phyloP scores from a whole-genome alignment of 1,139 yeast genomes.

The Pichia sp. region DNA sequence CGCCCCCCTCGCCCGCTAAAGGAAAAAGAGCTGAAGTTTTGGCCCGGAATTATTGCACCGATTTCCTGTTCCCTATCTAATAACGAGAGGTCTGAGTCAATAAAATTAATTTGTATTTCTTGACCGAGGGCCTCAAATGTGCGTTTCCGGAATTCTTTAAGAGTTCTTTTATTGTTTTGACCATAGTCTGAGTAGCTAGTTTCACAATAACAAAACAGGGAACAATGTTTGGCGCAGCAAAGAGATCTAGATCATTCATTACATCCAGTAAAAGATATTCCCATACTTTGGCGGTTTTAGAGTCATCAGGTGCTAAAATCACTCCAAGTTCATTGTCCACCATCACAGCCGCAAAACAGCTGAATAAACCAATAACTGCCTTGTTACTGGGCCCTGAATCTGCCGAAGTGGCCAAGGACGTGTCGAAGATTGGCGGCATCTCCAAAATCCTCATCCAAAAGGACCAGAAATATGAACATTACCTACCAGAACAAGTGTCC shows the following conservation, averaged over 20 bases:
- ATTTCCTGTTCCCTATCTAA: too few species aligned
- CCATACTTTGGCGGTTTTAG: conserved; percentile 65
- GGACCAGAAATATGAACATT: conserved; percentile 43
- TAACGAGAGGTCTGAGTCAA: too few species aligned
- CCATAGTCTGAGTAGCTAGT: too few species aligned
- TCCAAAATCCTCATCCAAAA: conserved; percentile 43
- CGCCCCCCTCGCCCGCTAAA: too few species aligned
- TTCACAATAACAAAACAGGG: background rate
- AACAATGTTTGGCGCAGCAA: background rate
- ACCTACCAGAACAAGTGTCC: conserved; percentile 57
- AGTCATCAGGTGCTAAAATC: conserved; percentile 45
- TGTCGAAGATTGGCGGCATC: conserved; percentile 32
- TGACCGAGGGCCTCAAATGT: too few species aligned
- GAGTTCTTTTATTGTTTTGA: too few species aligned
- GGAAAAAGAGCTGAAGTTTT: too few species aligned
- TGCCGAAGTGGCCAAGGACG: conserved; percentile 31
- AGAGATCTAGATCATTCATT: too few species aligned
- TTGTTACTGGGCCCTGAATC: conserved; percentile 51
- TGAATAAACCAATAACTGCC: conserved; percentile 61
- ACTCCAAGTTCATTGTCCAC: conserved; percentile 63
- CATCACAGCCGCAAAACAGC: conserved; percentile 52
- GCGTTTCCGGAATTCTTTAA: too few species aligned
- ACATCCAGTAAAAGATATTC: conserved; percentile 1
- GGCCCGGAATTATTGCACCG: too few species aligned
- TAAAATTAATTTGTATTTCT: too few species aligned